phyloP scores from a whole-genome alignment of 1,139 yeast genomes.

The Neolecta irregularis region DNA sequence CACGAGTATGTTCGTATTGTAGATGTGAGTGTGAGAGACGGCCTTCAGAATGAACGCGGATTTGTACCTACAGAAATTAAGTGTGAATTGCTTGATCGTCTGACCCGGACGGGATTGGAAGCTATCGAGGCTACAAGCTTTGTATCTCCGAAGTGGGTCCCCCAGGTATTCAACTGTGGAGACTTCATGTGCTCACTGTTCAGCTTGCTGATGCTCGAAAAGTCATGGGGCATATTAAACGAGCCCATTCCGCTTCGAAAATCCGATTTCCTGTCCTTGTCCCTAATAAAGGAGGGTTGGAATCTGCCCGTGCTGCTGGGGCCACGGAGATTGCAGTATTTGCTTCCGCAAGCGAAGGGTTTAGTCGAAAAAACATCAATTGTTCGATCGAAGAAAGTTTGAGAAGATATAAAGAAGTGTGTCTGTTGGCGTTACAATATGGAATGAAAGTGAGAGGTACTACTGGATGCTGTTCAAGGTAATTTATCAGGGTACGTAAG shows the following conservation, averaged over 20 bases:
- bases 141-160: slow-evolving; percentile 28
- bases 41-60: slow-evolving; percentile 24
- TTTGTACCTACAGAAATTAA: slow-evolving; percentile 22
- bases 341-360: slow-evolving; percentile 26
- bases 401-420: slow-evolving; percentile 20
- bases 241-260: slow-evolving; percentile 14
- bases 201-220: too few relatives aligned
- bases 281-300: slow-evolving; percentile 24
- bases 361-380: slow-evolving; percentile 24
- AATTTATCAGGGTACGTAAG: slow-evolving; percentile 25
- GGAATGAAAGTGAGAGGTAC: slow-evolving; percentile 22
- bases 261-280: slow-evolving; percentile 23
- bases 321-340: slow-evolving; percentile 24
- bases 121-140: slow-evolving; percentile 24
- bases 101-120: slow-evolving; percentile 21
- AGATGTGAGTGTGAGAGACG: slow-evolving; percentile 27
- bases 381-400: slow-evolving; percentile 22
- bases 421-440: slow-evolving; percentile 19
- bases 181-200: slow-evolving; percentile 15
- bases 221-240: slow-evolving; percentile 2
- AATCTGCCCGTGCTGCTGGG: slow-evolving; percentile 19
- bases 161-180: slow-evolving; percentile 24
- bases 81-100: slow-evolving; percentile 22
- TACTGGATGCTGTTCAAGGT: too few relatives aligned
- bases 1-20: slow-evolving; percentile 17